A percentile compares a stretch with the other conserved stretches of the same genome.
Evolutionary conservation across 345 rosid species (phyloP).

Genomic region (Lepidium africanum): DNA sequence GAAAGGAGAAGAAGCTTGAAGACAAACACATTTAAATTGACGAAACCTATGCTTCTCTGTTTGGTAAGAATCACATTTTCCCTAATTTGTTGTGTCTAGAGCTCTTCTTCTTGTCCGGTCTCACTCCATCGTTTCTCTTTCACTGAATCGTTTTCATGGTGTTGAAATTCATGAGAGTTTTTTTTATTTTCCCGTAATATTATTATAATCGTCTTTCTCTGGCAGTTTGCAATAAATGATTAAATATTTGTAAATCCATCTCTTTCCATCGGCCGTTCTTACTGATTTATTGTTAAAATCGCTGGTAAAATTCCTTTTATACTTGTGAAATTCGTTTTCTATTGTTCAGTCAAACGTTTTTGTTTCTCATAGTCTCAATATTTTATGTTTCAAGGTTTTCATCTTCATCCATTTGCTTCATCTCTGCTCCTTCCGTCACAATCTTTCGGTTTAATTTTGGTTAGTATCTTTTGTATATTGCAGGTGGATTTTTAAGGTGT

Average conservation of each 20-base stretch:
- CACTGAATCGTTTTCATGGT: constrained; percentile 18
- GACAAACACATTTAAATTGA: background rate
- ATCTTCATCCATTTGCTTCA: background rate
- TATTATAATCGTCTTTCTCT: constrained; percentile 3
- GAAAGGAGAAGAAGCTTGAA: constrained; percentile 23
- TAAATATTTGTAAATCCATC: background rate
- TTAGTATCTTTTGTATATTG: background rate
- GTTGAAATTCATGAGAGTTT: constrained; percentile 24
- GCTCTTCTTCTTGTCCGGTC: constrained; percentile 22
- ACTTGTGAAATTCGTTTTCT: background rate
- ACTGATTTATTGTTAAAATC: background rate
- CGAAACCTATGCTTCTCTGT: constrained; percentile 9
- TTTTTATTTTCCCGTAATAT: background rate
- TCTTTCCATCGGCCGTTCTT: constrained; percentile 3
- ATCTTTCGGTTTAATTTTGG: background rate
- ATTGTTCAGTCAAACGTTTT: background rate
- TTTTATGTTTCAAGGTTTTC: background rate
- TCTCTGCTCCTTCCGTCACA: background rate
- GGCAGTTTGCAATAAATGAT: constrained; percentile 7
- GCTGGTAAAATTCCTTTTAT: constrained; percentile 4
- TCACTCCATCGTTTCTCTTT: constrained; percentile 9
- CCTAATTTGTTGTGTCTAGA: background rate
- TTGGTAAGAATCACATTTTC: background rate
- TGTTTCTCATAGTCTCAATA: background rate
- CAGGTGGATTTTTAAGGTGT: constrained; percentile 26